Conservation (phyloP, 2,329 filamentous ascomycete species). For the Paracamarosporium sp. region DNA sequence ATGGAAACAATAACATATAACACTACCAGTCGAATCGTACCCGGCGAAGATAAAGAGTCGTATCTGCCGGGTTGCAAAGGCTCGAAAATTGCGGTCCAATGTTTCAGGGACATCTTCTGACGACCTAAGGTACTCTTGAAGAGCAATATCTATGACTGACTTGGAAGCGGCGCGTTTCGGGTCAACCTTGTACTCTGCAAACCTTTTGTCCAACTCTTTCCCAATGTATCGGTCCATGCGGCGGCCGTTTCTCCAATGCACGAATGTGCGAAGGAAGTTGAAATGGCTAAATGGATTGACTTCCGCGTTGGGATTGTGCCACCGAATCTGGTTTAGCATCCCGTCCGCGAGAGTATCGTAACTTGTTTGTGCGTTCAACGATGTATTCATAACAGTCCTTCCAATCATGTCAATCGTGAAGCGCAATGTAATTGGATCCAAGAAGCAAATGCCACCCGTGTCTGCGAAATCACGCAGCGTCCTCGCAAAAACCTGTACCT, state of each 20-base stretch:
- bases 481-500: slow-evolving; percentile 1
- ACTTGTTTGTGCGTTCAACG: background rate
- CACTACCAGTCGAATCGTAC: slow-evolving; percentile 36
- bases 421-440: background rate
- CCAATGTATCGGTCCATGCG: slow-evolving; percentile 15
- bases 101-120: slow-evolving; percentile 1
- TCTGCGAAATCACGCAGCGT: slow-evolving; percentile 3
- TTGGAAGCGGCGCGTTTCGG: slow-evolving; percentile 33
- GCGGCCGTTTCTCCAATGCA: background rate
- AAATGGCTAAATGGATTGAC: background rate
- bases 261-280: background rate
- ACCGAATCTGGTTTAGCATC: background rate
- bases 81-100: slow-evolving; percentile 27
- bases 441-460: background rate
- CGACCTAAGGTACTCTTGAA: slow-evolving; percentile 16
- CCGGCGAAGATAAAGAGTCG: slow-evolving; percentile 36
- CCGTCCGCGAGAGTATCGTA: background rate
- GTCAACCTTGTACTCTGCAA: background rate
- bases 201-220: background rate
- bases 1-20: slow-evolving; percentile 30
- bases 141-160: slow-evolving; percentile 19
- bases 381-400: background rate
- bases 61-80: slow-evolving; percentile 12
- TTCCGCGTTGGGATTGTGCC: background rate
- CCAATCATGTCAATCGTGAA: background rate